Evolutionary conservation across 257 asterid genomes (phyloP).

Genomic region (Gentiana straminea): DNA sequence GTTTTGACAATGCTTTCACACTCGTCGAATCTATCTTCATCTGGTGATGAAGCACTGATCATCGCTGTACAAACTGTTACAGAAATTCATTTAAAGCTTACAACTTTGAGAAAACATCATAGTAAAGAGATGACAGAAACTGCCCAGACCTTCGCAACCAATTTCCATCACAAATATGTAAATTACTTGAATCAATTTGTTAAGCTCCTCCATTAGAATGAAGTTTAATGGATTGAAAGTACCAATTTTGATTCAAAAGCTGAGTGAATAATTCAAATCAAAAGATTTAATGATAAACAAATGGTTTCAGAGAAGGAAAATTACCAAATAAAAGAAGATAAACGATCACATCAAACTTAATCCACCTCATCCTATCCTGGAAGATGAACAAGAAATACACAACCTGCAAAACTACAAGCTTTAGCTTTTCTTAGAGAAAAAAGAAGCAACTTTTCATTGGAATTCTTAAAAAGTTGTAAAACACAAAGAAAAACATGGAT

Average conservation of each 20-base stretch:
- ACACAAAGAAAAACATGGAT: background rate
- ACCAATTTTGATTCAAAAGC: too few relatives aligned
- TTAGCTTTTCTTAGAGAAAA: background rate
- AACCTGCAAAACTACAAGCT: background rate
- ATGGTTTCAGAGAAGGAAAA: background rate
- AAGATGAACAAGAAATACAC: conserved; percentile 1
- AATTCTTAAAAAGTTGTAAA: background rate
- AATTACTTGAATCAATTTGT: too few relatives aligned
- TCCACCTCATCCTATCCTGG: conserved; percentile 2
- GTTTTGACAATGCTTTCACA: conserved; percentile 63
- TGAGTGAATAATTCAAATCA: too few relatives aligned
- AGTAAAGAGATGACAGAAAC: background rate
- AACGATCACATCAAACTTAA: background rate
- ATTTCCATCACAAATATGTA: too few relatives aligned
- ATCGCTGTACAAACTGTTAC: conserved; percentile 28
- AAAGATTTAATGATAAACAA: background rate
- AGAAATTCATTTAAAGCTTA: conserved; percentile 1
- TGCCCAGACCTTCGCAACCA: too few relatives aligned
- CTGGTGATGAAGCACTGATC: conserved; percentile 25
- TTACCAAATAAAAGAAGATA: conserved; percentile 1
- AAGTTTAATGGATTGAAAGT: too few relatives aligned
- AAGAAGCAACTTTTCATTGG: background rate
- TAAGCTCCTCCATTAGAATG: too few relatives aligned
- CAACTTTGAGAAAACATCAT: background rate
- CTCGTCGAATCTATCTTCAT: conserved; percentile 34